Base-by-base conservation (phyloP, 2,329 filamentous ascomycete species). In the Colletotrichum agaves region DNA sequence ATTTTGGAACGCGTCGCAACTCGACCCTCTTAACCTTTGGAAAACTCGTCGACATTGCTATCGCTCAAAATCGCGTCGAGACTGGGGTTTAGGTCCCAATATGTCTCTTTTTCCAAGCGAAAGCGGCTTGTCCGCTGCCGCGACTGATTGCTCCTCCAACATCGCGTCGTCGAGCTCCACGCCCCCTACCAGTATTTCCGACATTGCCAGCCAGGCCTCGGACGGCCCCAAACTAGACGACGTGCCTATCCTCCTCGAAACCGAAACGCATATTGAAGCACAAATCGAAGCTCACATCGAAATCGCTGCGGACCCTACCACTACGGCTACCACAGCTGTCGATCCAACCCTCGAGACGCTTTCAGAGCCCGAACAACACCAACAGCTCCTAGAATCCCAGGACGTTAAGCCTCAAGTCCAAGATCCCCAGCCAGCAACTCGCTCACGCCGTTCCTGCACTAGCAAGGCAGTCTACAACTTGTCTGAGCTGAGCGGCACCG, bases 381-480 rank as follows among this genome's bases (percentile, higher is more conserved):
- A 37, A 37, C 11, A 13, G 35, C 13, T 15, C 13, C 35, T 13
- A 37, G 35, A 13, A 4, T 15, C 35, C 35, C 35, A 37, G 13
- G 11, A 37, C 2, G 1, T 15, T 37, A 11, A 37, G 12, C 35
- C 35, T 15, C 11, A 37, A 37, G 35, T 4, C 35, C 35, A 37
- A 37, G 35, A 37, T 12, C 70, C 77, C 47, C 73, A 78, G 8
- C 71, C 78, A n/a, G 72, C 76, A 57, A 74, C 75, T 61, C 86
- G 88, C 63, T 83, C 86, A 69, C 85, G 84, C 72, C 87, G 90
- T 73, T 80, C 83, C 41, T 84, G 87, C 69, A 73, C 79, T n/a
- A 84, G 83, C 60, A 80, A 88, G 17, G 84, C 87, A 12, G 86
- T 89, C 15, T 93, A 93, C 79, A 93, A 93, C 73, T 79, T 91